phyloP scores from a whole-genome alignment of 805 yeast genomes.

The Saccharomyces jurei region DNA sequence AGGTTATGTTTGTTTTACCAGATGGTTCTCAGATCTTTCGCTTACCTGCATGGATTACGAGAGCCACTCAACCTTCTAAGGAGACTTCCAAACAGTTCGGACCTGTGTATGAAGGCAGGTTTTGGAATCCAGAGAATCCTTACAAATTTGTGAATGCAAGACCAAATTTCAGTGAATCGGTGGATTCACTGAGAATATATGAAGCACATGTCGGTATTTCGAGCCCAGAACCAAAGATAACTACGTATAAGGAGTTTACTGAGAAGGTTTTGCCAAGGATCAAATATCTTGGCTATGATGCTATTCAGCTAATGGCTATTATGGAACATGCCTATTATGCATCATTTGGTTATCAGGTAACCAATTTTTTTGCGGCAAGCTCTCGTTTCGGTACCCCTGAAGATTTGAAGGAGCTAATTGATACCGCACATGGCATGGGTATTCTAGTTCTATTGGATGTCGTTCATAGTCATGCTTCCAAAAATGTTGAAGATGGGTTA shows the following conservation, averaged over 20 bases:
- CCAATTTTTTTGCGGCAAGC: conserved; percentile 82
- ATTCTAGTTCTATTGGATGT: conserved; percentile 81
- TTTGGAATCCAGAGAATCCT: conserved; percentile 73
- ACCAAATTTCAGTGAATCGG: conserved; percentile 42
- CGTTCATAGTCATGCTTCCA: conserved; percentile 94
- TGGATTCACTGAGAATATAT: conserved; percentile 60
- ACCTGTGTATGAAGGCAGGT: conserved; percentile 69
- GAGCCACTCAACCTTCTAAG: conserved; percentile 71
- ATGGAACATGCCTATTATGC: conserved; percentile 99
- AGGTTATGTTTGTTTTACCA: conserved; percentile 55
- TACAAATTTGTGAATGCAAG: conserved; percentile 58
- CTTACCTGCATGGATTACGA: conserved; percentile 78
- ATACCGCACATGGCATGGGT: conserved; percentile 84
- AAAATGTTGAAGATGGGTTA: conserved; percentile 87
- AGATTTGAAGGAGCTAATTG: conserved; percentile 82
- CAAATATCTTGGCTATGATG: conserved; percentile 78
- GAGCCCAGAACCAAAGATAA: conserved; percentile 78
- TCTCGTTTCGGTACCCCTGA: conserved; percentile 95
- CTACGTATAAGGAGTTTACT: conserved; percentile 81
- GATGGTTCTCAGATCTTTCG: conserved; percentile 69
- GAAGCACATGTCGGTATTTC: conserved; percentile 97
- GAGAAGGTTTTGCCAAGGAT: conserved; percentile 74
- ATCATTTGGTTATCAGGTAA: conserved; percentile 94
- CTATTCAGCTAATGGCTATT: conserved; percentile 92
- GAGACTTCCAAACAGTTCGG: conserved; percentile 36